Evolutionary conservation across 1,284 basidiomycete genomes (phyloP).

Genomic region (Sanghuangporus weigelae): DNA sequence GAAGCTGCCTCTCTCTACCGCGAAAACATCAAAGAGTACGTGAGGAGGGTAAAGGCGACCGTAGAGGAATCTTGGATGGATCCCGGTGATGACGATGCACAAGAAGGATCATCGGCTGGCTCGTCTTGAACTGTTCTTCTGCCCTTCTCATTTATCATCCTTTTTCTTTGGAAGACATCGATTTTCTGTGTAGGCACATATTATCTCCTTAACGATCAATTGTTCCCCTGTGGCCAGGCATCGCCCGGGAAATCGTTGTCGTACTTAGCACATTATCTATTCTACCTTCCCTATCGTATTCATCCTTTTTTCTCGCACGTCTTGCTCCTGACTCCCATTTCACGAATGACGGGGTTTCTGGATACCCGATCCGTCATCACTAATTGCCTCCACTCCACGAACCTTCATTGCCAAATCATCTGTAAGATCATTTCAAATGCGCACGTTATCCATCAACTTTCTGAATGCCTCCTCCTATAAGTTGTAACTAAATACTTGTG

Average conservation of each 20-base stretch:
- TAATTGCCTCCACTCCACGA: no score
- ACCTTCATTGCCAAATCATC: no score
- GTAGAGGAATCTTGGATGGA: slow-evolving; percentile 92
- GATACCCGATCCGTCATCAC: no score
- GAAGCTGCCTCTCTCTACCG: slow-evolving; percentile 95
- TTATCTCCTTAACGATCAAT: background rate
- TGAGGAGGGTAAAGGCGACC: slow-evolving; percentile 84
- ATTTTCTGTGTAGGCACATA: background rate
- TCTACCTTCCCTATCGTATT: background rate
- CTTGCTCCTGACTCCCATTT: background rate
- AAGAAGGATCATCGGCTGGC: slow-evolving; percentile 19
- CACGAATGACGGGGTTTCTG: no score
- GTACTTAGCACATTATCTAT: background rate
- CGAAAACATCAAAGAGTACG: slow-evolving; percentile 99
- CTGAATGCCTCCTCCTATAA: no score
- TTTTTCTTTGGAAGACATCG: background rate
- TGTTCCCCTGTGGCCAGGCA: background rate
- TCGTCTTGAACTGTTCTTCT: background rate
- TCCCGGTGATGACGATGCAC: slow-evolving; percentile 60
- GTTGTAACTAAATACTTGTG: no score
- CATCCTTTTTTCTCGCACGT: background rate
- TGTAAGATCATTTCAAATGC: no score
- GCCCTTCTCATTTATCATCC: background rate
- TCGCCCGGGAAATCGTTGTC: no score
- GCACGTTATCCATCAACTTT: no score